Conservation (phyloP, 306 rosid genomes). For the Malus orientalis region DNA sequence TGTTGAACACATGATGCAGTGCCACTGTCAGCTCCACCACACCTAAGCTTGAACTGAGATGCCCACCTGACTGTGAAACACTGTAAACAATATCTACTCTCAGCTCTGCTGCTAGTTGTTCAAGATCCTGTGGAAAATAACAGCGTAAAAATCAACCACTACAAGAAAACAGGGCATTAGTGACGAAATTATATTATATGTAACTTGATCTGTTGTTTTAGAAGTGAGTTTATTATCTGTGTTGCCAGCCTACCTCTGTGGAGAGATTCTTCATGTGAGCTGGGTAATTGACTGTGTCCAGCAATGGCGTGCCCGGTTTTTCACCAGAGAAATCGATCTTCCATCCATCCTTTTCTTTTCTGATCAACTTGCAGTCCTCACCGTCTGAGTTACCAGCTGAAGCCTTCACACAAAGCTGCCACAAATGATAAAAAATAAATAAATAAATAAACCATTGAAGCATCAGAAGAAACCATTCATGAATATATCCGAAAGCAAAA, state of each 20-base stretch:
- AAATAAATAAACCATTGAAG: not conserved
- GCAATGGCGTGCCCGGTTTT: conserved; percentile 69
- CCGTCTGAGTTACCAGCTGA: conserved; percentile 30
- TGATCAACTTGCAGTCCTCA: conserved; percentile 28
- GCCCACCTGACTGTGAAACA: conserved; percentile 74
- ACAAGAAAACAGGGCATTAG: not conserved
- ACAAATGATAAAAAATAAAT: not conserved
- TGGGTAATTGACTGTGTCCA: conserved; percentile 77
- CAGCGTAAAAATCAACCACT: no score
- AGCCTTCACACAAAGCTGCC: conserved; percentile 54
- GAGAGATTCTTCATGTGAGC: conserved; percentile 75
- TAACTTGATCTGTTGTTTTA: not conserved
- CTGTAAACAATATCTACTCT: conserved; percentile 67
- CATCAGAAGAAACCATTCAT: not conserved
- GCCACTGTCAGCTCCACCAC: conserved; percentile 84
- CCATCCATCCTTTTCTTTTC: conserved; percentile 47
- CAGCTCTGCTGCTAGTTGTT: conserved; percentile 74
- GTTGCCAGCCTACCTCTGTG: conserved; percentile 33
- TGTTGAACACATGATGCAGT: conserved; percentile 76
- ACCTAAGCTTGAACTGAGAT: conserved; percentile 92
- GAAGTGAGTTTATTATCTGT: not conserved
- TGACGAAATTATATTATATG: not conserved
- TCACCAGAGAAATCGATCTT: conserved; percentile 42
- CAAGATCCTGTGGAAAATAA: conserved; percentile 50
- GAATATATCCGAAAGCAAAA: not conserved